phyloP scores from a whole-genome alignment of 768 basidiomycete species.

The Suillus occidentalis region DNA sequence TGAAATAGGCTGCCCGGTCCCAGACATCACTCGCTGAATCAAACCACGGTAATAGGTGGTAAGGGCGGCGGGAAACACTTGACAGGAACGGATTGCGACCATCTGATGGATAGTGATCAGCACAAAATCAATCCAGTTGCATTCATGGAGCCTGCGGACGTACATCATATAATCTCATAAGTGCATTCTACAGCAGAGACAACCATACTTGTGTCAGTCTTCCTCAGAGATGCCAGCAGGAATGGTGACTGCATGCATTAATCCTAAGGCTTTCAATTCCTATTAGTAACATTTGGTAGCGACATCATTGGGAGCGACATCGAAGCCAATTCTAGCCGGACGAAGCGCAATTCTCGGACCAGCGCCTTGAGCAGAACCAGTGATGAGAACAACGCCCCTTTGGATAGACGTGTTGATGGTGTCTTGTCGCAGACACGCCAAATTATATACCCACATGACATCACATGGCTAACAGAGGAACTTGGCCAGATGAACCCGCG shows the following conservation, averaged over 20 bases:
- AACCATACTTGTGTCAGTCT: constrained; percentile 23
- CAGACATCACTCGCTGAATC: constrained; percentile 36
- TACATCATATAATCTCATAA: constrained; percentile 14
- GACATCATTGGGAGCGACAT: too few species aligned
- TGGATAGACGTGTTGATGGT: constrained; percentile 6
- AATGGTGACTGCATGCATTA: constrained; percentile 12
- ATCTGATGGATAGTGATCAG: constrained; percentile 14
- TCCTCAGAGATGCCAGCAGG: constrained; percentile 16
- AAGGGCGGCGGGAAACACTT: constrained; percentile 2
- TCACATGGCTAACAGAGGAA: not conserved
- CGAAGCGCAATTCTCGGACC: constrained; percentile 23
- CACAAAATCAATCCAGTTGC: not conserved
- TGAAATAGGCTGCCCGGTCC: constrained; percentile 29
- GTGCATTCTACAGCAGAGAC: constrained; percentile 12
- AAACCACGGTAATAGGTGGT: not conserved
- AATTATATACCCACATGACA: not conserved
- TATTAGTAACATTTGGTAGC: constrained; percentile 17
- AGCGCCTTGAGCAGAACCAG: constrained; percentile 32
- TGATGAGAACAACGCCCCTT: constrained; percentile 33
- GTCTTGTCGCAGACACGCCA: not conserved
- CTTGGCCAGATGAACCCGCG: too few species aligned
- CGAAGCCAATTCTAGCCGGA: constrained; percentile 23
- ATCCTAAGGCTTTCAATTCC: constrained; percentile 23
- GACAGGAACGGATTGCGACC: constrained; percentile 11
- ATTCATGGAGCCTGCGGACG: not conserved